Percentiles rank a stretch among this genome's conserved stretches.
Evolutionary conservation across 2,329 filamentous ascomycete genomes (phyloP).

Genomic region (Onygenales sp.): DNA sequence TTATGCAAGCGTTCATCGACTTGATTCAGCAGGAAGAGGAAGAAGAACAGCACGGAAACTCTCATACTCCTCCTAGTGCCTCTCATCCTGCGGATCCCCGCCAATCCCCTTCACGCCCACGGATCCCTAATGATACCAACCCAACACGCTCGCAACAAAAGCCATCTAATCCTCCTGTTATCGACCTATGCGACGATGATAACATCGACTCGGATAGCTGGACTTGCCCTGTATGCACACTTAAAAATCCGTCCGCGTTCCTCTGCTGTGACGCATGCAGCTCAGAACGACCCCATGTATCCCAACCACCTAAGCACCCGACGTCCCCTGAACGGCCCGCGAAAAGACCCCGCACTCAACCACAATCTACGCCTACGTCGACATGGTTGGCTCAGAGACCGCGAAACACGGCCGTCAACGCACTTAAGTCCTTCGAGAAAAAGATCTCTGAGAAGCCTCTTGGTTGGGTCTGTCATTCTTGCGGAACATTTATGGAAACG

Average conservation of each 20-base stretch:
- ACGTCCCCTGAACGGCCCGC: not conserved
- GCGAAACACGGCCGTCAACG: slow-evolving; percentile 27
- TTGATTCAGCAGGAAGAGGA: slow-evolving; percentile 69
- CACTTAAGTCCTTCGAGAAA: slow-evolving; percentile 28
- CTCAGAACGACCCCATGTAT: slow-evolving; percentile 39
- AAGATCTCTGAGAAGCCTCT: slow-evolving; percentile 38
- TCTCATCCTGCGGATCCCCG: slow-evolving; percentile 43
- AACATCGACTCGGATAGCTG: slow-evolving; percentile 37
- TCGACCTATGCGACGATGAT: slow-evolving; percentile 17
- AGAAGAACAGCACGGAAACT: slow-evolving; percentile 47
- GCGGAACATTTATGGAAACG: slow-evolving; percentile 54
- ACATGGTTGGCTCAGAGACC: slow-evolving; percentile 4
- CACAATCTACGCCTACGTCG: not conserved
- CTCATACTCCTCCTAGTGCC: slow-evolving; percentile 44
- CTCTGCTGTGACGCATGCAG: slow-evolving; percentile 53
- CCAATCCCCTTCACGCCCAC: slow-evolving; percentile 30
- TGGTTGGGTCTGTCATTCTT: slow-evolving; percentile 51
- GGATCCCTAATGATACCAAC: slow-evolving; percentile 17
- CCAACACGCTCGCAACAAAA: slow-evolving; percentile 2
- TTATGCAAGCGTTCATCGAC: slow-evolving; percentile 77
- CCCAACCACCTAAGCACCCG: slow-evolving; percentile 19
- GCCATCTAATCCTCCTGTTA: not conserved
- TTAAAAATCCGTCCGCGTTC: slow-evolving; percentile 50
- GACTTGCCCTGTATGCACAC: slow-evolving; percentile 53
- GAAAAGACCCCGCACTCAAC: slow-evolving; percentile 3